phyloP scores from a whole-genome alignment of 805 yeast species.

The Starmerella bombi region DNA sequence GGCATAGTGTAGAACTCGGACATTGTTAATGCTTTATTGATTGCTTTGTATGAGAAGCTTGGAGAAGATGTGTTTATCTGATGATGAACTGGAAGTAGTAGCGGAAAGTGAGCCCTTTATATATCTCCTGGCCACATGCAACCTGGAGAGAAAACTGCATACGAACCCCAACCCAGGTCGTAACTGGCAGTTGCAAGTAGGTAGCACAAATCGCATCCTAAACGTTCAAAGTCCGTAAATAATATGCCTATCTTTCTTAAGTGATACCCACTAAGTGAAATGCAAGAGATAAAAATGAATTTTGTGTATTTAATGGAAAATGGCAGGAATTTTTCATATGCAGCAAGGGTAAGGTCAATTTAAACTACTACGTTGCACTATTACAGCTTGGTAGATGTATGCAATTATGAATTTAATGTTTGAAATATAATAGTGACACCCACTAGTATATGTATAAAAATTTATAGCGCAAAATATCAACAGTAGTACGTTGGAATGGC shows the following conservation, averaged over 20 bases:
- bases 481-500: too few relatives aligned
- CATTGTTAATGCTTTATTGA: constrained; percentile 5
- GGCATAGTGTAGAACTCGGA: constrained; percentile 20
- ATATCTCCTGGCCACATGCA: neutral
- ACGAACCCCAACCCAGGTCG: neutral
- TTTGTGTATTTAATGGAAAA: constrained; percentile 7
- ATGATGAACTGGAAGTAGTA: neutral
- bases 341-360: constrained; percentile 2
- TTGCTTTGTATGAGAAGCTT: neutral
- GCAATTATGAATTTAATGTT: constrained; percentile 6
- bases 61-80: neutral
- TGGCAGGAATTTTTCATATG: neutral
- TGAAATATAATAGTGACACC: constrained; percentile 4
- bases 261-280: constrained; percentile 5
- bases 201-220: neutral
- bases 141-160: neutral
- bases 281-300: constrained; percentile 1
- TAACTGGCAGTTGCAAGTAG: too few relatives aligned
- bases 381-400: constrained; percentile 6
- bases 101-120: too few relatives aligned
- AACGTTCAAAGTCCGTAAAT: neutral
- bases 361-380: neutral
- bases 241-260: constrained; percentile 7
- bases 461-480: too few relatives aligned
- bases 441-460: constrained; percentile 3